Conservation (phyloP, 306 rosid genomes). For the Cucumis cinereus region DNA sequence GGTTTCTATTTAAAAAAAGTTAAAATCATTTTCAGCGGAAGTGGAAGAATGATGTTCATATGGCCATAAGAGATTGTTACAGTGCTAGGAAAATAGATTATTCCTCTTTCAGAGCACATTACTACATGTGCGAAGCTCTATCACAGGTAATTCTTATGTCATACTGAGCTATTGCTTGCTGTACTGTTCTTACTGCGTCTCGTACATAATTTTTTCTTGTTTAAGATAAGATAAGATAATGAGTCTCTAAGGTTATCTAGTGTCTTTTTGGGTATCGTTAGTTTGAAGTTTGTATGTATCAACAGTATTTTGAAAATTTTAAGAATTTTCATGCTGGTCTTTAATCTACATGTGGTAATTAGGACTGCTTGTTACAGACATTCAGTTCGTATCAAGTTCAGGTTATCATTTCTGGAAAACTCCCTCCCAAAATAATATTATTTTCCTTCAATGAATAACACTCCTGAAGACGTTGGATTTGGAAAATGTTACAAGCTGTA, state of each 20-base stretch:
- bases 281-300: neutral
- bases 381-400: neutral
- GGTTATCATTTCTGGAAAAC: no score
- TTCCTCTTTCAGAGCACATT: conserved; percentile 50
- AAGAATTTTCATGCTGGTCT: neutral
- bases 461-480: neutral
- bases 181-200: neutral
- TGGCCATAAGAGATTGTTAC: conserved; percentile 83
- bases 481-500: neutral
- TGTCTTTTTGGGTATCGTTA: neutral
- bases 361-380: neutral
- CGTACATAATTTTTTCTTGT: neutral
- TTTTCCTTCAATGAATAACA: neutral
- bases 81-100: conserved; percentile 53
- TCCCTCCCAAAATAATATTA: no score
- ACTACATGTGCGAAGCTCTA: conserved; percentile 73
- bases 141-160: conserved; percentile 54
- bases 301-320: neutral
- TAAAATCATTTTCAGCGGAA: conserved; percentile 49
- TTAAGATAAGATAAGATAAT: neutral
- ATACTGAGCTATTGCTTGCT: neutral
- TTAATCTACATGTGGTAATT: neutral
- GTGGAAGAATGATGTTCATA: conserved; percentile 92
- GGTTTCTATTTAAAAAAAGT: conserved; percentile 4
- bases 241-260: neutral